Conservation (phyloP, 2,329 filamentous ascomycete species). For the Fusarium sp. region DNA sequence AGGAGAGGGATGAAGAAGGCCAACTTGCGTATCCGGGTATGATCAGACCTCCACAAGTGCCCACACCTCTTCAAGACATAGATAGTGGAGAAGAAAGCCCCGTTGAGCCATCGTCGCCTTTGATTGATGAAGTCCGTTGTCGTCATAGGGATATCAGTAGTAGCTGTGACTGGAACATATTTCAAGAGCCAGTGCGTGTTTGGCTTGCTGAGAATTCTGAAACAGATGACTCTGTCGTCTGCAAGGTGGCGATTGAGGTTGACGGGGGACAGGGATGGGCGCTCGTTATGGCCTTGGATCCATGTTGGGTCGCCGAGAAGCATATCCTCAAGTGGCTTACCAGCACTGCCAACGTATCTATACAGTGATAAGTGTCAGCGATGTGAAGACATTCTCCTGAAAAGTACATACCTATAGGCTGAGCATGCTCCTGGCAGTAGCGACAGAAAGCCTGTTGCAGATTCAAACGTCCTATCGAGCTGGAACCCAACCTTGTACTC, state of each 20-base stretch:
- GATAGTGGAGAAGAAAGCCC: neutral
- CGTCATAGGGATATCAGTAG: neutral
- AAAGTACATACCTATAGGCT: neutral
- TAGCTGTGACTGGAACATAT: neutral
- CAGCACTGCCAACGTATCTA: neutral
- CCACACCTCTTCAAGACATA: neutral
- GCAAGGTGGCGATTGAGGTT: neutral
- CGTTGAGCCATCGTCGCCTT: neutral
- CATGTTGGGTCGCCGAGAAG: conserved; percentile 7
- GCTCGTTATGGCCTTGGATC: neutral
- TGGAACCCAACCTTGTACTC: conserved; percentile 5
- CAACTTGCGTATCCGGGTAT: neutral
- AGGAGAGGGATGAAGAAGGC: neutral
- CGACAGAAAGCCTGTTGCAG: neutral
- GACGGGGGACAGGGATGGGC: neutral
- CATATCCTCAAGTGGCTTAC: neutral
- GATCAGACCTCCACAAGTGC: neutral
- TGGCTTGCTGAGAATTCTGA: neutral
- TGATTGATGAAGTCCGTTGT: neutral
- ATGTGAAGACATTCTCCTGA: too few relatives aligned
- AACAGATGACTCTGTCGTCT: neutral
- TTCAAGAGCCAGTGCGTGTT: neutral
- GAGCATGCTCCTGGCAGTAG: neutral
- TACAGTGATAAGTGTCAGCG: too few relatives aligned
- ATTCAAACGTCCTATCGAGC: neutral